Conservation (phyloP, 352 stramenopile genomes). For the Pythium folliculosum region DNA sequence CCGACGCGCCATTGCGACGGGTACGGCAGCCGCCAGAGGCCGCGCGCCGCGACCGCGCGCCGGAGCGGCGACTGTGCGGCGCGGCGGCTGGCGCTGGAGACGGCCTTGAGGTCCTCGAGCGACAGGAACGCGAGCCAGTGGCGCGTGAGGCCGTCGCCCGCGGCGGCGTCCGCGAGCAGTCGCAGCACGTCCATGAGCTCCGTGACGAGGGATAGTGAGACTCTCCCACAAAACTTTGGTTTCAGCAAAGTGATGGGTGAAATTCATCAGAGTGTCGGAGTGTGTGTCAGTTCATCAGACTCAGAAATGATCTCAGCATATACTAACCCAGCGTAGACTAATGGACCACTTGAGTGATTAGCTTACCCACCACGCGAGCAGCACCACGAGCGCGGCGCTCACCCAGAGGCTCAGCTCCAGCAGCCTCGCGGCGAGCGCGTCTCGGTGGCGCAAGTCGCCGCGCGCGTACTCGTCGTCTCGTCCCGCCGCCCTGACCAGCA, state of each 20-base stretch:
- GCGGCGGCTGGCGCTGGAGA: conserved; percentile 2
- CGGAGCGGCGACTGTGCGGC: background rate
- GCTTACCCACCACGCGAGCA: conserved; percentile 14
- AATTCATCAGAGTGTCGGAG: background rate
- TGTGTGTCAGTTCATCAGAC: too few relatives aligned
- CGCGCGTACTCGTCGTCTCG: conserved; percentile 1
- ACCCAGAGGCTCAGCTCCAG: conserved; percentile 1
- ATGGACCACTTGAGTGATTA: background rate
- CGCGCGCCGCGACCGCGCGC: background rate
- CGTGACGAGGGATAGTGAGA: background rate
- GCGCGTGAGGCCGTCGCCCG: conserved; percentile 3
- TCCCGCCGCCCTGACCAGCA: conserved; percentile 20
- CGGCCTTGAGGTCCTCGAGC: conserved; percentile 16
- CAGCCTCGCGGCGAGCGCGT: background rate
- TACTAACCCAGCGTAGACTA: background rate
- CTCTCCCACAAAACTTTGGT: background rate
- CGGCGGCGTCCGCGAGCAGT: conserved; percentile 4
- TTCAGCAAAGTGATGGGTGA: background rate
- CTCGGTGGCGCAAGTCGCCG: background rate
- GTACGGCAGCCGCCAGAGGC: conserved; percentile 18
- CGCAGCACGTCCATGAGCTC: background rate
- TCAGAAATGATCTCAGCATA: too few relatives aligned
- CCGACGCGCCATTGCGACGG: background rate
- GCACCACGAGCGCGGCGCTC: conserved; percentile 12
- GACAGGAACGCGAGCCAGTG: conserved; percentile 17